Conservation (phyloP, 371 early-diverging fungal genomes). For the Circinella minor region DNA sequence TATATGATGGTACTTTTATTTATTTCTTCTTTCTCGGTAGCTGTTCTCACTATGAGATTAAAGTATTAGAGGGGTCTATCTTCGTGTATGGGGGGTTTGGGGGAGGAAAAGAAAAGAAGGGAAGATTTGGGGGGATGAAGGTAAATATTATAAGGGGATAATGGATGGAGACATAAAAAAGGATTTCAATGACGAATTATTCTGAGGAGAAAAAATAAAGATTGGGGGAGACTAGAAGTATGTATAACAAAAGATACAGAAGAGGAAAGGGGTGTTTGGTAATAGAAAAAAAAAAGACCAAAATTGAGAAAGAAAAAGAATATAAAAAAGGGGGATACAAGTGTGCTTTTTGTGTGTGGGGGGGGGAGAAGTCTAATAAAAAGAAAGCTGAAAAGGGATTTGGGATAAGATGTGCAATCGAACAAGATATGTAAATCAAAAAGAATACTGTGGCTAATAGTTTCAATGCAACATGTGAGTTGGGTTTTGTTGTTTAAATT, state of each 20-base stretch:
- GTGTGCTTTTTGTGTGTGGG: too few relatives aligned
- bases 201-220: slow-evolving; percentile 3
- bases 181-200: too few relatives aligned
- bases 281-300: too few relatives aligned
- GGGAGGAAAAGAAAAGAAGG: neutral
- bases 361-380: too few relatives aligned
- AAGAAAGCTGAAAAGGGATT: too few relatives aligned
- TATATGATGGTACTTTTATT: neutral
- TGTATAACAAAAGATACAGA: too few relatives aligned
- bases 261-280: too few relatives aligned
- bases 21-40: neutral
- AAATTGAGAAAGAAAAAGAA: too few relatives aligned
- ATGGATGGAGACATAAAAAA: neutral
- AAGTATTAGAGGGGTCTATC: neutral
- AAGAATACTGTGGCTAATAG: slow-evolving; percentile 1
- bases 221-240: neutral
- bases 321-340: too few relatives aligned
- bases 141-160: neutral
- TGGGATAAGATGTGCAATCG: neutral
- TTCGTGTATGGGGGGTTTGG: neutral
- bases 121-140: neutral
- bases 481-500: too few relatives aligned
- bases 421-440: neutral
- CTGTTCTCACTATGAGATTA: too few relatives aligned
- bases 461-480: neutral